Evolutionary conservation across 768 basidiomycete genomes (phyloP), one percentile per base, ranked within the genome.

Genomic region (Tubosaeta brunneosetosa): DNA sequence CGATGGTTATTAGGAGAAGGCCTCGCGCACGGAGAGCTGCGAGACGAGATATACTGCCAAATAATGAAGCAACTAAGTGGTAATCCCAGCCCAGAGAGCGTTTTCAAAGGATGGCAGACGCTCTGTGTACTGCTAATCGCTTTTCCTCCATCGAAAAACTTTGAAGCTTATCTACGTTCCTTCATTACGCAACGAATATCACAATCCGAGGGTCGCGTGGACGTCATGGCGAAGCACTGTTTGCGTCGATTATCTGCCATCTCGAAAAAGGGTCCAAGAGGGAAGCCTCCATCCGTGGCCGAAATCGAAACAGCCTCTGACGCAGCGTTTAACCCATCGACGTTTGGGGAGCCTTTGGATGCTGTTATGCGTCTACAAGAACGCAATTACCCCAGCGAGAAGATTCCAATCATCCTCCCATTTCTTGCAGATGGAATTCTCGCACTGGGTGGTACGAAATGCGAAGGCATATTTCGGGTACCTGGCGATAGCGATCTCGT

Each of bases 231-330:
- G 19, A 89, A 91, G 63, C 87, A 93, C 62, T 92, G 92, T 66
- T 61, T 92, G n/a, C 78, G 83, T n/a, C 83, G 91, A 51, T 76
- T 95, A 1, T 74, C 73, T 6, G 77, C 79, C 53, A 85, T 94
- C 50, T 78, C 90, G 4, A 84, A 84, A 68, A 92, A 89, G 63
- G 93, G 94, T 0, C 90, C 91, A 0, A 76, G 90, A 58, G 91
- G 92, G 2, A 92, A 91, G 63, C 79, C 90, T 1, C 89, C 94
- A 3, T 81, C 83, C 2, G 71, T 83, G 22, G 77, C 85, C 10
- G 94, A 97, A 71, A 95, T 97, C 51, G 93, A 95, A 72, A 91
- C 87, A 2, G 94, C 94, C 19, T 87, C 89, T 82, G 91, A 94
- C 61, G 92, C 93, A 26, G 93, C 94, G 8, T 97, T 97, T 73